Conservation (phyloP, 306 rosid genomes). For the Cucumis hystrix region DNA sequence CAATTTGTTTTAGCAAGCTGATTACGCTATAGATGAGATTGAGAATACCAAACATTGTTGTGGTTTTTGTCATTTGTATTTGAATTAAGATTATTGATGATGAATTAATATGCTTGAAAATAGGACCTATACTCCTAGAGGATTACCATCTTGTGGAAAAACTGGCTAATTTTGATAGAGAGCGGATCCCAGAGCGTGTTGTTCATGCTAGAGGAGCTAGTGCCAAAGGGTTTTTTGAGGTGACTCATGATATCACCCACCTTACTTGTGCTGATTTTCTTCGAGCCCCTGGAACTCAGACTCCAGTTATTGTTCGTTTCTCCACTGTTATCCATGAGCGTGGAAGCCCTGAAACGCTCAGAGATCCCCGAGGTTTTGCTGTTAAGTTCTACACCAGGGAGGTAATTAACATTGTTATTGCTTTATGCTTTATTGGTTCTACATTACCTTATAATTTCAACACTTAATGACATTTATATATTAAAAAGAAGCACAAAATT, state of each 20-base stretch:
- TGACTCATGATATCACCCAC: conserved; percentile 75
- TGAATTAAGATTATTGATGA: too few species aligned
- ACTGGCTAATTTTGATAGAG: conserved; percentile 78
- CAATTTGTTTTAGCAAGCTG: too few species aligned
- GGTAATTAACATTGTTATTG: conserved; percentile 21
- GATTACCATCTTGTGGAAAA: conserved; percentile 94
- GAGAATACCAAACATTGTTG: too few species aligned
- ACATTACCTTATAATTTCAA: too few species aligned
- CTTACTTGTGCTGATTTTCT: conserved; percentile 93
- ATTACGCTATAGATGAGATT: too few species aligned
- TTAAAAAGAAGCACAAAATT: too few species aligned
- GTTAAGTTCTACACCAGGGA: conserved; percentile 86
- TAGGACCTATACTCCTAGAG: conserved; percentile 85
- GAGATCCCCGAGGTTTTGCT: conserved; percentile 85
- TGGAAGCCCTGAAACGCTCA: conserved; percentile 91
- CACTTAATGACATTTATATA: too few species aligned
- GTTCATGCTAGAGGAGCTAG: conserved; percentile 99
- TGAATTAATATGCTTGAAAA: too few species aligned
- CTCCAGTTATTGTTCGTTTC: conserved; percentile 86
- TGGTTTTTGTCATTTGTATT: too few species aligned
- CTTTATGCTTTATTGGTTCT: too few species aligned
- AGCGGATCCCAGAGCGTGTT: conserved; percentile 86
- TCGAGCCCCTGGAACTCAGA: conserved; percentile 90
- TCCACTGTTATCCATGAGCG: conserved; percentile 95
- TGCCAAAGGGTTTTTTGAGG: conserved; percentile 98